Evolutionary conservation across 352 stramenopile species (phyloP).

Genomic region (Phytophthora tentaculata): DNA sequence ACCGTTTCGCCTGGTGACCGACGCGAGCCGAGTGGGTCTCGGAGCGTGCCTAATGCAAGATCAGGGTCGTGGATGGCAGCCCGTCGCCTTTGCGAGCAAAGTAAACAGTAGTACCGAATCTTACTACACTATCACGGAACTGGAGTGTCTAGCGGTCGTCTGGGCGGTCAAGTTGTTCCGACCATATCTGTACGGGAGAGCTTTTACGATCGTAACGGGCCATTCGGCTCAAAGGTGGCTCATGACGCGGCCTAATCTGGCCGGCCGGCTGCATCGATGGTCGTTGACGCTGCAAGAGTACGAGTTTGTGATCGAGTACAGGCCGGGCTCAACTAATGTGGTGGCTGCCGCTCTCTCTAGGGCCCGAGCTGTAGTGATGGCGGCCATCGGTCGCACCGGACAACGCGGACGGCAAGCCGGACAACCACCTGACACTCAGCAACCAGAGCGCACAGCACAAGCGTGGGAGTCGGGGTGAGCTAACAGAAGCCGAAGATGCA

Average conservation of each 20-base stretch:
- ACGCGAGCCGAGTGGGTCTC: neutral
- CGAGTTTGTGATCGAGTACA: neutral
- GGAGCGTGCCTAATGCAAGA: constrained; percentile 7
- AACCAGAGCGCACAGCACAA: too few relatives aligned
- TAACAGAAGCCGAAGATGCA: too few relatives aligned
- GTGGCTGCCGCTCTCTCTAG: neutral
- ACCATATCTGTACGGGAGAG: neutral
- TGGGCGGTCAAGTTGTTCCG: neutral
- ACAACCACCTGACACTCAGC: too few relatives aligned
- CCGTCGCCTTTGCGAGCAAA: neutral
- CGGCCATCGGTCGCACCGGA: too few relatives aligned
- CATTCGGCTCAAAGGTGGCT: neutral
- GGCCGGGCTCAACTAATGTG: neutral
- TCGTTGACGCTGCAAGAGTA: neutral
- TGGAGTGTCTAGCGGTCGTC: neutral
- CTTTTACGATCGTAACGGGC: neutral
- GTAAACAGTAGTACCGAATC: neutral
- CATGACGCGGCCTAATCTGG: neutral
- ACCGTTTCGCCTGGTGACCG: constrained; percentile 2
- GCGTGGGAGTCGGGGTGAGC: too few relatives aligned
- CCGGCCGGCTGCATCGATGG: neutral
- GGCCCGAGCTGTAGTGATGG: neutral
- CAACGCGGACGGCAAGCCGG: too few relatives aligned
- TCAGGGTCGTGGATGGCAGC: neutral
- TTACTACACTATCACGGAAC: neutral